Evolutionary conservation across 2,329 filamentous ascomycete species (phyloP).

Genomic region (Emmonsiellopsis sp.): DNA sequence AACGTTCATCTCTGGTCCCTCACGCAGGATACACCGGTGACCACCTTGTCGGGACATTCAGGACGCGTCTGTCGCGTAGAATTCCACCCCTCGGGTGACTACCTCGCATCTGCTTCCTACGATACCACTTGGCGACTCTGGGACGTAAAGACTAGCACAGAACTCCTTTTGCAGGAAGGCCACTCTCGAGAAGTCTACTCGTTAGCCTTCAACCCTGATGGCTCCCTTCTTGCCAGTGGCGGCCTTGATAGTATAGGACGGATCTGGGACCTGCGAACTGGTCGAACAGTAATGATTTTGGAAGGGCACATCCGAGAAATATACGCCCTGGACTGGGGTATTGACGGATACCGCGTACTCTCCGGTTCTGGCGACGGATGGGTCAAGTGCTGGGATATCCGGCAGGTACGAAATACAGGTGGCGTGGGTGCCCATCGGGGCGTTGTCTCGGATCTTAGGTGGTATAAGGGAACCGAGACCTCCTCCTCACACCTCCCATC

Average conservation of each 20-base stretch:
- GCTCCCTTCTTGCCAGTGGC: slow-evolving; percentile 82
- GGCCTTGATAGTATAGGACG: slow-evolving; percentile 90
- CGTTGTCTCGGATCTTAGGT: slow-evolving; percentile 83
- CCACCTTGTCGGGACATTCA: slow-evolving; percentile 73
- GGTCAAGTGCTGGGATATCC: slow-evolving; percentile 95
- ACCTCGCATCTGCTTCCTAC: slow-evolving; percentile 85
- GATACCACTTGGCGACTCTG: slow-evolving; percentile 96
- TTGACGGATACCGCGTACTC: slow-evolving; percentile 85
- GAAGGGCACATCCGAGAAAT: slow-evolving; percentile 92
- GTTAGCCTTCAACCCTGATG: slow-evolving; percentile 82
- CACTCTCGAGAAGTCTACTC: slow-evolving; percentile 91
- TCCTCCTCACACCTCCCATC: slow-evolving; percentile 54
- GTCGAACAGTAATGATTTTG: slow-evolving; percentile 89
- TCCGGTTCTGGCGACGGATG: slow-evolving; percentile 89
- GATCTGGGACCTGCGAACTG: slow-evolving; percentile 89
- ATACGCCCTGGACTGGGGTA: slow-evolving; percentile 84
- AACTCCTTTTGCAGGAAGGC: slow-evolving; percentile 83
- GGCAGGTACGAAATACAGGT: slow-evolving; percentile 74
- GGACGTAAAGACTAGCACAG: slow-evolving; percentile 79
- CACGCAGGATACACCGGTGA: slow-evolving; percentile 72
- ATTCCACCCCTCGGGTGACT: slow-evolving; percentile 85
- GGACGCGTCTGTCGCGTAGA: slow-evolving; percentile 85
- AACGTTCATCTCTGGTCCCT: slow-evolving; percentile 86
- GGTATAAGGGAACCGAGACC: slow-evolving; percentile 84
- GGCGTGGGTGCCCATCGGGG: slow-evolving; percentile 86